Percentiles rank a stretch among this genome's conserved stretches.
phyloP scores from a whole-genome alignment of 345 rosid species.

The Crucihimalaya himalaica region DNA sequence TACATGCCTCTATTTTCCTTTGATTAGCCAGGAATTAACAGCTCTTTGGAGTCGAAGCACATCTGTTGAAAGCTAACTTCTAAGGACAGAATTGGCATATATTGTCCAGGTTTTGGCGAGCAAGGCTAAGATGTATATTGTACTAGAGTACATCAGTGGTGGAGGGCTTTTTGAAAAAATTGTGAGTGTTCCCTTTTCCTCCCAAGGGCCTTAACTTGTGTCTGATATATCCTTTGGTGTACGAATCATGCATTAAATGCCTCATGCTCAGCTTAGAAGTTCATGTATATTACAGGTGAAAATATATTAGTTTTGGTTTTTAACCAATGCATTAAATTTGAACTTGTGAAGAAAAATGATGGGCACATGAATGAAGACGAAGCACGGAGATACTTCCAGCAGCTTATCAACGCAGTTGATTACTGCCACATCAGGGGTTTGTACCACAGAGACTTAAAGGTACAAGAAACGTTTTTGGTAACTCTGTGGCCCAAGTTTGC shows the following conservation, averaged over 20 bases:
- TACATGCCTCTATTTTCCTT: conserved; percentile 12
- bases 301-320: background rate
- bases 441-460: conserved; percentile 89
- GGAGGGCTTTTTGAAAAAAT: conserved; percentile 75
- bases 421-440: conserved; percentile 93
- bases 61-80: background rate
- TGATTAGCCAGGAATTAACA: background rate
- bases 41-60: background rate
- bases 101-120: conserved; percentile 64
- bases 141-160: conserved; percentile 63
- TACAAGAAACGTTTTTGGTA: conserved; percentile 34
- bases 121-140: conserved; percentile 65
- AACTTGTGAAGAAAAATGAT: conserved; percentile 67
- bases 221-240: background rate
- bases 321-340: conserved; percentile 27
- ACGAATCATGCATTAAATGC: background rate
- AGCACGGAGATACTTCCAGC: conserved; percentile 92
- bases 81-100: background rate
- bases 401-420: conserved; percentile 85
- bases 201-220: conserved; percentile 12
- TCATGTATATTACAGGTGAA: conserved; percentile 4
- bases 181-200: conserved; percentile 47
- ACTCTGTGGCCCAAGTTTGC: conserved; percentile 4
- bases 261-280: background rate
- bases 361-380: conserved; percentile 90